Evolutionary conservation across 345 rosid species (phyloP).

Genomic region (Salix koriyanagi): DNA sequence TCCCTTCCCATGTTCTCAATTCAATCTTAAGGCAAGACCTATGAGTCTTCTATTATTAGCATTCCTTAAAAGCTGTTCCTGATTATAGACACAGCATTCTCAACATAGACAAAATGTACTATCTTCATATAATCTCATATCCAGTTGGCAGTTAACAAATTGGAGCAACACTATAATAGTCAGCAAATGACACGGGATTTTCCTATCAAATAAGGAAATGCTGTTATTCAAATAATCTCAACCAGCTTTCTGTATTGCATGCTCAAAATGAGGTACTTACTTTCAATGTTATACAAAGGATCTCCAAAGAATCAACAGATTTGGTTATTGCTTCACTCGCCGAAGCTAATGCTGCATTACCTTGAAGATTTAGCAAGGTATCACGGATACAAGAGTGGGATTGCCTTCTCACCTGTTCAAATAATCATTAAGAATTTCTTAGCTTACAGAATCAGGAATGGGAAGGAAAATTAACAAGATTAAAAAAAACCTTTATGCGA

Average conservation of each 20-base stretch:
- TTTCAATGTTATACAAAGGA: not conserved
- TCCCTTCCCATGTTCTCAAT: not conserved
- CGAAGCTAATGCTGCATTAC: constrained; percentile 42
- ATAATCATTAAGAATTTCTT: not conserved
- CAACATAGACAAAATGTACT: not conserved
- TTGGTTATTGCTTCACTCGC: constrained; percentile 64
- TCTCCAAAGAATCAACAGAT: not conserved
- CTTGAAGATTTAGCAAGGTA: constrained; percentile 50
- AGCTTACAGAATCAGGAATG: not conserved
- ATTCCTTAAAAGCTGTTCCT: not conserved
- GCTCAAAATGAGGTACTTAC: not conserved
- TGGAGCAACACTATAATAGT: not conserved
- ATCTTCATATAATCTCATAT: not conserved
- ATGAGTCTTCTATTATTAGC: not conserved
- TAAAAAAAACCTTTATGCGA: constrained; percentile 45
- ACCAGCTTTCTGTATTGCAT: not conserved
- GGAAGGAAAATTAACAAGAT: not conserved
- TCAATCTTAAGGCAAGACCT: not conserved
- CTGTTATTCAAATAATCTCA: not conserved
- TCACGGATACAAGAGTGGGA: constrained; percentile 56
- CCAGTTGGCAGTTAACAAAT: not conserved
- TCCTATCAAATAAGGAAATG: not conserved
- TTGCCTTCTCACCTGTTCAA: constrained; percentile 71
- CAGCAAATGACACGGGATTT: not conserved
- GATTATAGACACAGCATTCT: not conserved